Percentiles rank a stretch among this genome's conserved stretches.
Evolutionary conservation across 352 stramenopile genomes (phyloP).

Genomic region (Phytopythium litorale): DNA sequence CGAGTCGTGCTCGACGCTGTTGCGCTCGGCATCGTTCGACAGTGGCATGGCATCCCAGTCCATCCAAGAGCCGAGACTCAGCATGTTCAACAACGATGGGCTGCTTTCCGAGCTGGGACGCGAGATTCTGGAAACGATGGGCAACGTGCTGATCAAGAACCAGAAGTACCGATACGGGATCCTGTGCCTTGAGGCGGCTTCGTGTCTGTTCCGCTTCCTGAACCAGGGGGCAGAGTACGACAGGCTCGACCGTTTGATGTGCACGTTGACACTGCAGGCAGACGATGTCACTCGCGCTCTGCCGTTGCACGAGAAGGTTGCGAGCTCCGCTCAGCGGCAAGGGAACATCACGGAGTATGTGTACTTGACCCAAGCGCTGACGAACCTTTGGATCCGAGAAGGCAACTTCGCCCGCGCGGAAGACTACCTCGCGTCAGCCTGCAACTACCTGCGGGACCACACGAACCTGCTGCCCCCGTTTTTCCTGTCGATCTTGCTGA

Average conservation of each 20-base stretch:
- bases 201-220: slow-evolving; percentile 53
- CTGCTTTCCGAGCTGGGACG: slow-evolving; percentile 67
- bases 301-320: slow-evolving; percentile 78
- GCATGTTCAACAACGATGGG: slow-evolving; percentile 75
- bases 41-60: slow-evolving; percentile 9
- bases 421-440: slow-evolving; percentile 55
- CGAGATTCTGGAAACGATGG: slow-evolving; percentile 63
- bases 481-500: slow-evolving; percentile 47
- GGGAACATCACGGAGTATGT: slow-evolving; percentile 85
- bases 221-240: slow-evolving; percentile 75
- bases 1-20: slow-evolving; percentile 37
- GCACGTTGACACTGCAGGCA: slow-evolving; percentile 64
- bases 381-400: slow-evolving; percentile 74
- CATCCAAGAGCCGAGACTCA: slow-evolving; percentile 28
- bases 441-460: slow-evolving; percentile 67
- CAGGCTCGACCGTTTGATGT: slow-evolving; percentile 69
- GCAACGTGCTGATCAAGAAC: slow-evolving; percentile 81
- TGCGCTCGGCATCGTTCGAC: not conserved
- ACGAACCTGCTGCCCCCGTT: slow-evolving; percentile 61
- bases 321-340: slow-evolving; percentile 53
- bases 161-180: slow-evolving; percentile 87
- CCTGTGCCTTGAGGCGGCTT: slow-evolving; percentile 69
- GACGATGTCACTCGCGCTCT: slow-evolving; percentile 76
- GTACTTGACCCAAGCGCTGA: slow-evolving; percentile 79
- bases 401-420: slow-evolving; percentile 74